Conservation (phyloP, 148 eudicot genomes). For the Hydrangea macrophylla region DNA sequence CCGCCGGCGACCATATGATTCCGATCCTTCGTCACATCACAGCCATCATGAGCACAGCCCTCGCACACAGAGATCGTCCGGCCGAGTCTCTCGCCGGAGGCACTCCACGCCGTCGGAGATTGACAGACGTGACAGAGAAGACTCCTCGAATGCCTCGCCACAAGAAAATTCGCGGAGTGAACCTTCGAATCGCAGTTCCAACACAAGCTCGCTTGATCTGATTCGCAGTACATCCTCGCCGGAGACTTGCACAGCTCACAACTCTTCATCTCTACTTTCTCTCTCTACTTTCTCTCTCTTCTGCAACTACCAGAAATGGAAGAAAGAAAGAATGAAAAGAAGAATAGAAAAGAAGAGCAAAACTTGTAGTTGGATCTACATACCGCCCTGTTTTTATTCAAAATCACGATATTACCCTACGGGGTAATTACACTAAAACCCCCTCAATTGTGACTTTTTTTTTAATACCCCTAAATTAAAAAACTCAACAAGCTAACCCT, state of each 20-base stretch:
- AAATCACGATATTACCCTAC: conserved; percentile 1
- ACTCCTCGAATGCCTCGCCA: conserved; percentile 43
- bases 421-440: background rate
- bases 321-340: background rate
- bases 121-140: conserved; percentile 51
- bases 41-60: conserved; percentile 18
- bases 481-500: no score
- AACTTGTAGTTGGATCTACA: background rate
- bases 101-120: conserved; percentile 46
- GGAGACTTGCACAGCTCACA: conserved; percentile 45
- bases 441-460: no score
- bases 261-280: conserved; percentile 26
- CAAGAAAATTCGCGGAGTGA: conserved; percentile 61
- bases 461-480: no score
- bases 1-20: background rate
- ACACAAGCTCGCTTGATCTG: conserved; percentile 55
- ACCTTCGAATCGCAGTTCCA: conserved; percentile 60
- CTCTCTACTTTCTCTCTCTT: conserved; percentile 4
- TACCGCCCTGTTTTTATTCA: background rate
- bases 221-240: conserved; percentile 49
- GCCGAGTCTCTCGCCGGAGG: conserved; percentile 35
- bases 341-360: background rate
- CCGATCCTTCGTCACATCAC: background rate
- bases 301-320: background rate
- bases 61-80: conserved; percentile 37